phyloP scores from a whole-genome alignment of 1,139 yeast genomes.

The Suhomyces guaymorum region DNA sequence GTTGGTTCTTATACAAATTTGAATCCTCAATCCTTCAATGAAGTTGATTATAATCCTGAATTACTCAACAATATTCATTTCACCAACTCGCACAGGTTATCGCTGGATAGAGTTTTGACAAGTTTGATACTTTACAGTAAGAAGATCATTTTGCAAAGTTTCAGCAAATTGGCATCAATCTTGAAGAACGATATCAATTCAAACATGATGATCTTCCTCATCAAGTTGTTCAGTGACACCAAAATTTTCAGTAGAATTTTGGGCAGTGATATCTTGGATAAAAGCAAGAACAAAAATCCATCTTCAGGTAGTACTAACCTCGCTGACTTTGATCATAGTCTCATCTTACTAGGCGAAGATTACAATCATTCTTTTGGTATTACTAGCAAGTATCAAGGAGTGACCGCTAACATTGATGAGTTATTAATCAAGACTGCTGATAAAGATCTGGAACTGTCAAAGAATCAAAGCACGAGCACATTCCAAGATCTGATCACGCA shows the following conservation, averaged over 20 bases:
- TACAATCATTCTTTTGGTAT: slow-evolving; percentile 41
- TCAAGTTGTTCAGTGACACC: slow-evolving; percentile 43
- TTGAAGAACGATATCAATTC: slow-evolving; percentile 43
- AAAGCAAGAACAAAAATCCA: slow-evolving; percentile 21
- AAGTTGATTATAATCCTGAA: slow-evolving; percentile 33
- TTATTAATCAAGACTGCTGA: slow-evolving; percentile 20
- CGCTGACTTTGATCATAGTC: slow-evolving; percentile 28
- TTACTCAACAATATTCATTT: slow-evolving; percentile 34
- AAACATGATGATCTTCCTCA: slow-evolving; percentile 41
- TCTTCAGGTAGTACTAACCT: slow-evolving; percentile 11
- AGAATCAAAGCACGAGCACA: not conserved
- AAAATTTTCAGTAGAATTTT: slow-evolving; percentile 32
- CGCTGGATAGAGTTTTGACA: slow-evolving; percentile 31
- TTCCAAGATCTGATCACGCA: slow-evolving; percentile 5
- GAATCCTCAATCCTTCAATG: slow-evolving; percentile 28
- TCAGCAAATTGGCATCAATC: slow-evolving; percentile 30
- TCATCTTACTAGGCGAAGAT: slow-evolving; percentile 35
- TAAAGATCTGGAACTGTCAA: not conserved
- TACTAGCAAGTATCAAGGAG: slow-evolving; percentile 34
- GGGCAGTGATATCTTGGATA: slow-evolving; percentile 22
- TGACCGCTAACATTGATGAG: slow-evolving; percentile 27
- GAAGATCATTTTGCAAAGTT: slow-evolving; percentile 37
- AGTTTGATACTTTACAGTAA: slow-evolving; percentile 39
- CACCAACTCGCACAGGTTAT: slow-evolving; percentile 21
- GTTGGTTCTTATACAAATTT: slow-evolving; percentile 41